Conservation (phyloP, 805 yeast species). For the Suhomyces xylopsoci region DNA sequence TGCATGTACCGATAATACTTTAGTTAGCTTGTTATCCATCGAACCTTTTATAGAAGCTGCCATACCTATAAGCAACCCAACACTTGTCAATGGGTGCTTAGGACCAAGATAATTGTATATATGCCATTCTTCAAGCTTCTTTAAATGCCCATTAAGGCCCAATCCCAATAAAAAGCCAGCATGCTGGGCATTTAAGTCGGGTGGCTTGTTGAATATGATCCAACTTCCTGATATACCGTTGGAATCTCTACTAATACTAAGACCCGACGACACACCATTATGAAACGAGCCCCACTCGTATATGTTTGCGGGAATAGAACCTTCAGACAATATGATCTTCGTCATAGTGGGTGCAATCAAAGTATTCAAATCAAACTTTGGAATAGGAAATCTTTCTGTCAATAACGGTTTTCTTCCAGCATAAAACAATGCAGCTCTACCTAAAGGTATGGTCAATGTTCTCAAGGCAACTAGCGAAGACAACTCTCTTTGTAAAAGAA, state of each 20-base stretch:
- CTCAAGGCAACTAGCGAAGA: constrained; percentile 64
- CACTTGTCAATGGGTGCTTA: constrained; percentile 77
- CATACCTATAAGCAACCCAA: constrained; percentile 87
- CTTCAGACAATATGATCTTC: constrained; percentile 58
- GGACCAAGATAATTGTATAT: constrained; percentile 90
- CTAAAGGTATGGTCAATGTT: constrained; percentile 73
- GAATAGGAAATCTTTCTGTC: constrained; percentile 81
- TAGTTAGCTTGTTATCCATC: constrained; percentile 82
- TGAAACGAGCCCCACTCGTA: constrained; percentile 87
- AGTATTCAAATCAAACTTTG: constrained; percentile 68
- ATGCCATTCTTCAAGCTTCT: constrained; percentile 89
- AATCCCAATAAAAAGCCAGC: constrained; percentile 93
- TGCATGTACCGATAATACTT: constrained; percentile 89
- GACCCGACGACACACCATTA: constrained; percentile 85
- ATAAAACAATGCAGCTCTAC: constrained; percentile 70
- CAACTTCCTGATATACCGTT: constrained; percentile 81
- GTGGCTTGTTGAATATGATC: constrained; percentile 85
- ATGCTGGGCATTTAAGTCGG: constrained; percentile 69
- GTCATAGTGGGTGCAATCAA: constrained; percentile 63
- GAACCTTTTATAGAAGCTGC: constrained; percentile 82
- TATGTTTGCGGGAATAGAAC: constrained; percentile 45
- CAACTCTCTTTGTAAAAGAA: constrained; percentile 53
- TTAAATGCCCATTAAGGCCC: constrained; percentile 88
- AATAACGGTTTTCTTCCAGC: constrained; percentile 71
- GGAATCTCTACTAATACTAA: constrained; percentile 66